phyloP scores from a whole-genome alignment of 768 basidiomycete species.

The Auricularia sp. region DNA sequence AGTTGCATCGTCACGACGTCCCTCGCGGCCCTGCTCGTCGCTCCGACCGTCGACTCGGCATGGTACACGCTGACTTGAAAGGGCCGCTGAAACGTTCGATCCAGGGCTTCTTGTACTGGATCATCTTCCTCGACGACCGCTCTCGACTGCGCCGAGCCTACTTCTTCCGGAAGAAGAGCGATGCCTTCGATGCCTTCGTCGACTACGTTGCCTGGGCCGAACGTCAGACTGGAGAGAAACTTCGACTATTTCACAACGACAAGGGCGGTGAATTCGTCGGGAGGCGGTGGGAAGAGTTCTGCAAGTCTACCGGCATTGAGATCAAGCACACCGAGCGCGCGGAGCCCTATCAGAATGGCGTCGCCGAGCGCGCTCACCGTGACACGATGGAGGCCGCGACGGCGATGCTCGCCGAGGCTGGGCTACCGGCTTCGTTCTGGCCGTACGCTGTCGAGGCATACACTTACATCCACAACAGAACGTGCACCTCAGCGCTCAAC shows the following conservation, averaged over 20 bases:
- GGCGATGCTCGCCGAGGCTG: background rate
- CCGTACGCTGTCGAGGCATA: background rate
- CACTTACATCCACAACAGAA: background rate
- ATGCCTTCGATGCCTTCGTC: no score
- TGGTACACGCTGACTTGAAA: slow-evolving; percentile 22
- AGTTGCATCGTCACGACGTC: slow-evolving; percentile 12
- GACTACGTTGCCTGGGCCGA: background rate
- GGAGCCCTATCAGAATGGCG: slow-evolving; percentile 20
- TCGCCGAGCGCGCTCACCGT: slow-evolving; percentile 2
- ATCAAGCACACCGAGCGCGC: background rate
- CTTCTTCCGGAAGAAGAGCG: no score
- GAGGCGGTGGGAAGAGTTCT: background rate
- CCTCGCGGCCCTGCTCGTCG: slow-evolving; percentile 4
- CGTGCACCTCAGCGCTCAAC: background rate
- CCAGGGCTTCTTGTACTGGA: background rate
- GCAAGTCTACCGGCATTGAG: background rate
- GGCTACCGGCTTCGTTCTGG: slow-evolving; percentile 1
- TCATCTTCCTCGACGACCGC: background rate
- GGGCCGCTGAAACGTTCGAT: slow-evolving; percentile 16
- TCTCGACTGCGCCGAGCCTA: no score
- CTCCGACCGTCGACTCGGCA: slow-evolving; percentile 11
- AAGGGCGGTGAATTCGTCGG: background rate
- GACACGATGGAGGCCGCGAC: background rate
- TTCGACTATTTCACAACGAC: background rate
- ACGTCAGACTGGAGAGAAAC: background rate